These are phyloP conservation scores for Aristolochia fimbriata DNA, from an alignment of 164 flowering plant species.

Conservation along the genomic window DNA sequence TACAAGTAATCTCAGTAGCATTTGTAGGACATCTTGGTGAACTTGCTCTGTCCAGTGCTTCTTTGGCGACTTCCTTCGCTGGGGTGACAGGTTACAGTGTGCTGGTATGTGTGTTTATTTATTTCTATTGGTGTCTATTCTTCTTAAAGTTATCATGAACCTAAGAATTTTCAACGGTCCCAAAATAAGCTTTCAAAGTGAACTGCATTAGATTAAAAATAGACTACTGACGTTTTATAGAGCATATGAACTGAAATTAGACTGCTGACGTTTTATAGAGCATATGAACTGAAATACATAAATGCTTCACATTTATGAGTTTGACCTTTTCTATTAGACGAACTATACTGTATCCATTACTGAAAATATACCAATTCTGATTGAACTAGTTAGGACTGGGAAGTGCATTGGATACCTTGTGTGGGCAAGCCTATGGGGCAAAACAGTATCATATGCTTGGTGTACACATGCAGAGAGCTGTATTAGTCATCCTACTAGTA, in stretches of 20 bases:
- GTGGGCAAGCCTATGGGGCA: conserved; percentile 21
- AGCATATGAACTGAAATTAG: too few relatives aligned
- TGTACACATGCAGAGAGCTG: conserved; percentile 16
- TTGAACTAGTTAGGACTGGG: conserved; percentile 34
- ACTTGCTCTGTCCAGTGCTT: conserved; percentile 45
- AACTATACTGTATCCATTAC: too few relatives aligned
- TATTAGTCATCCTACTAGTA: conserved; percentile 7
- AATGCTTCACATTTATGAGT: too few relatives aligned
- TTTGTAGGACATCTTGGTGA: conserved; percentile 45
- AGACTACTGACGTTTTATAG: too few relatives aligned
- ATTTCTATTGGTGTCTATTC: not conserved
- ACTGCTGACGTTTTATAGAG: too few relatives aligned
- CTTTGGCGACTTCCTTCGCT: conserved; percentile 50
- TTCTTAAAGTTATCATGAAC: not conserved
- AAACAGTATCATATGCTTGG: conserved; percentile 19
- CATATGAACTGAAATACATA: too few relatives aligned
- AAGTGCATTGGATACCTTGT: conserved; percentile 26
- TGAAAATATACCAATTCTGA: too few relatives aligned
- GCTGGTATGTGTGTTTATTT: conserved; percentile 20
- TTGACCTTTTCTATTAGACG: too few relatives aligned
- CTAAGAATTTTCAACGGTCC: too few relatives aligned
- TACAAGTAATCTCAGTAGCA: conserved; percentile 41
- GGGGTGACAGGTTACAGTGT: conserved; percentile 42
- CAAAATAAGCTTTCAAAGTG: too few relatives aligned
- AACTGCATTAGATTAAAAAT: too few relatives aligned